Evolutionary conservation across 2,329 filamentous ascomycete species (phyloP), one percentile per base, ranked within the genome.

Genomic region (Xylariaceae sp.): DNA sequence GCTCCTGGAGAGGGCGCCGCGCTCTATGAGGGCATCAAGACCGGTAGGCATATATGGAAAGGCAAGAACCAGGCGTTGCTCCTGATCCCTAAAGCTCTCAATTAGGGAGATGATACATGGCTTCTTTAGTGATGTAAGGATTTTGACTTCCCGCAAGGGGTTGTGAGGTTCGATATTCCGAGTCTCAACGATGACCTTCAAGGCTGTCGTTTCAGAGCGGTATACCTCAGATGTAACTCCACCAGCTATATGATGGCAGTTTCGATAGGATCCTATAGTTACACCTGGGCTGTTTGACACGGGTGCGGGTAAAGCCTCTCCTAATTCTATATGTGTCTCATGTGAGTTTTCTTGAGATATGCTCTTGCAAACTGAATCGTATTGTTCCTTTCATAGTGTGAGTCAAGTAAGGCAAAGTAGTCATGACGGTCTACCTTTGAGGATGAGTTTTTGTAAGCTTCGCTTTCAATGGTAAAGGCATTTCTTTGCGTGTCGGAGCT

Each of bases 201-300:
- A 72, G 2, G 92, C 93, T 16, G 72, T 69, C 42, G 68, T 57
- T 19, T 64, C 68, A 33, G 82, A 82, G 56, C 84, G 84, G 69
- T 91, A 97, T 40, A 98, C 82, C 44, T 84, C 80, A 16, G 92
- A 93, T 50, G 89, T 93, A 11, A 92, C 72, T 17, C 93, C 93
- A 52, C 73, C 72, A 37, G 73, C 72, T n/a, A 84, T 60, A 53
- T 75, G 74, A 21, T 68, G 66, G 59, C 82, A 85, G 48, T 73
- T 65, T 16, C 52, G 36, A 53, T 82, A 83, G 5, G 63, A 22
- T 7, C 80, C 81, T 46, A 85, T 82, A 23, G 64, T 63, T 34
- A 75, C 63, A 8, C 71, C 73, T 2, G 61, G 54, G 4, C 53
- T 57, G 35, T 53, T 45, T 12, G 55, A 52, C 5, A 29, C 21